These are phyloP conservation scores for Cutaneotrichosporon sp. DNA, from an alignment of 1,284 basidiomycete genomes.

Conservation along the genomic window DNA sequence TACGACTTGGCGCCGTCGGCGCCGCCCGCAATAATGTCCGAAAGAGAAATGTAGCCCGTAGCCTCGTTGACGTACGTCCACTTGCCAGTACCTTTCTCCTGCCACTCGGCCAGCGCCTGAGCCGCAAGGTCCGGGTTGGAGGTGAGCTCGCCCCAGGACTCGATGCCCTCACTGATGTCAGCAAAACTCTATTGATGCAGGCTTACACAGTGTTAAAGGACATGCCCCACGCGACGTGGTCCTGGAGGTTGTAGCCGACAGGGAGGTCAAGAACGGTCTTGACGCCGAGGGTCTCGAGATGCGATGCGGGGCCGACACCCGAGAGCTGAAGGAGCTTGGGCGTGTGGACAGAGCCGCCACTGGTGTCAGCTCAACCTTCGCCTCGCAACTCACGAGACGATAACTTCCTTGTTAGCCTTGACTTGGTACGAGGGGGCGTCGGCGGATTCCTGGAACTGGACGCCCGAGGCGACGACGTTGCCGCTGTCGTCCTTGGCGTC, in stretches of 20 bases:
- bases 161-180: slow-evolving; percentile 14
- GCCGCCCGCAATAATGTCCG: slow-evolving; percentile 49
- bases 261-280: slow-evolving; percentile 16
- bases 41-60: slow-evolving; percentile 35
- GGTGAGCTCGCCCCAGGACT: slow-evolving; percentile 41
- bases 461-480: slow-evolving; percentile 55
- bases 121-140: slow-evolving; percentile 24
- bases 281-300: slow-evolving; percentile 17
- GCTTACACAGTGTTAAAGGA: slow-evolving; percentile 28
- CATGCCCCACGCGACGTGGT: slow-evolving; percentile 32
- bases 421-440: slow-evolving; percentile 25
- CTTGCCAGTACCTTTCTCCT: slow-evolving; percentile 29
- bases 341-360: slow-evolving; percentile 9
- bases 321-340: slow-evolving; percentile 20
- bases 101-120: slow-evolving; percentile 29
- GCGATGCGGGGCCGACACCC: slow-evolving; percentile 11
- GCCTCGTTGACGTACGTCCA: slow-evolving; percentile 49
- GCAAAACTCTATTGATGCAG: neutral
- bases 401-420: slow-evolving; percentile 16
- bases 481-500: slow-evolving; percentile 46
- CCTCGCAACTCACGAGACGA: slow-evolving; percentile 9
- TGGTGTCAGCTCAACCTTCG: slow-evolving; percentile 8
- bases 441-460: slow-evolving; percentile 53
- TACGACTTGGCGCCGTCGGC: slow-evolving; percentile 22
- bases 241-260: slow-evolving; percentile 31